A percentile compares a stretch with the other conserved stretches of the same genome.
Conservation (phyloP, 352 stramenopile genomes). For the Phytophthora capsici region DNA sequence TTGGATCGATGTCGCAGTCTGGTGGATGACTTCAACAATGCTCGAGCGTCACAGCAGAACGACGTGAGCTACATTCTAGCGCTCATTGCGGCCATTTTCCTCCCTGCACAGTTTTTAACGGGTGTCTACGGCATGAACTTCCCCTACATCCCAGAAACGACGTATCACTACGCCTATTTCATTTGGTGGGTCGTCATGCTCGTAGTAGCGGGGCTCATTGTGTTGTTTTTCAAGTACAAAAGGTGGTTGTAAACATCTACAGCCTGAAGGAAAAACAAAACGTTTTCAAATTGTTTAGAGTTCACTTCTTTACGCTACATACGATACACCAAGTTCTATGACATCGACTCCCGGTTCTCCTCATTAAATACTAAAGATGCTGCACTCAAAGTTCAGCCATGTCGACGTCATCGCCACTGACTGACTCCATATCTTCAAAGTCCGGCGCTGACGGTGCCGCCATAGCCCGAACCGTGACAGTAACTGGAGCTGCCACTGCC, state of each 20-base stretch:
- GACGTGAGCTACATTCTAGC: constrained; percentile 80
- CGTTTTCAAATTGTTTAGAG: not conserved
- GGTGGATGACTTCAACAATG: constrained; percentile 71
- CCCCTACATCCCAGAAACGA: constrained; percentile 77
- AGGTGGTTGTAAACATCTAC: constrained; percentile 44
- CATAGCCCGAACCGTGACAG: constrained; percentile 40
- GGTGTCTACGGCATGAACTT: constrained; percentile 91
- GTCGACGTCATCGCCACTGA: constrained; percentile 25
- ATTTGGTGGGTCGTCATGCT: constrained; percentile 75
- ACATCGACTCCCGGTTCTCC: constrained; percentile 23
- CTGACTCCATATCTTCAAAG: constrained; percentile 45
- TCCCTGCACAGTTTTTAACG: constrained; percentile 85
- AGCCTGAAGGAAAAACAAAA: not conserved
- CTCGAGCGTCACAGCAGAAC: constrained; percentile 62
- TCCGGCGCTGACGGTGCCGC: constrained; percentile 45
- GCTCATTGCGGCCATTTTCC: constrained; percentile 77
- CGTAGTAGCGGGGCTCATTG: constrained; percentile 38
- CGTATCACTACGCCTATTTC: constrained; percentile 71
- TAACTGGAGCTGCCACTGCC: constrained; percentile 26
- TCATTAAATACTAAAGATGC: constrained; percentile 33
- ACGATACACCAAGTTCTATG: constrained; percentile 31
- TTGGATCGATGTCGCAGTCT: constrained; percentile 67
- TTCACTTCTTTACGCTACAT: constrained; percentile 12
- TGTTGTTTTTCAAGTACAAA: constrained; percentile 75
- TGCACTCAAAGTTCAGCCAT: constrained; percentile 33